Evolutionary conservation across 2,329 filamentous ascomycete genomes (phyloP), one percentile per base, ranked within the genome.

Genomic region (Akanthomyces muscarius): DNA sequence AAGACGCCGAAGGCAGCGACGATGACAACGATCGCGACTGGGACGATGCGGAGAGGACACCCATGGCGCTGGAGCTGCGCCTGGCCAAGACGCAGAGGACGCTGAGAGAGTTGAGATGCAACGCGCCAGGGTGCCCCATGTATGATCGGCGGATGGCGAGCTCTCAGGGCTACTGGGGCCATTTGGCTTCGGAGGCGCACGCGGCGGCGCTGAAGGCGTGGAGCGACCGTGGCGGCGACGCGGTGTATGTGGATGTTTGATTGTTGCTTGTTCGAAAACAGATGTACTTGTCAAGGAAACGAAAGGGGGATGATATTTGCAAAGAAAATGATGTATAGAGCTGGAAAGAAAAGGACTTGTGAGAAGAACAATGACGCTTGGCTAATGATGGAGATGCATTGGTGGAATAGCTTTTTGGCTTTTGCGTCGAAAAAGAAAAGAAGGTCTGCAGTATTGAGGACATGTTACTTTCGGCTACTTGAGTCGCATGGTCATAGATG

Each of bases 51-150:
- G 52, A 50, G 2, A 8, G 16, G 11, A 4, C 56, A 2, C 44
- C 52, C 5, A 41, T 50, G 60, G 8, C 2, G 16, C 10, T 62
- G 5, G 52, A 28, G 44, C 21, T 5, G 16, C 30, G 60, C 5
- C 23, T 63, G 7, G 21, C 21, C 8, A 18, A 7, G 18, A 59
- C 48, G 5, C 25, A 33, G 14, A n/a, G 11, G 3, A 41, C 50
- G 5, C 45, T 63, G 10, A 13, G 62, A 8, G 62, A 63, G 21
- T 16, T 63, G 10, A 38, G 55, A 1, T 63, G 62, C 30, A 56
- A 63, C 23, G 48, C 50, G 8, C 44, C 53, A 1, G 62, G 56
- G 1, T 63, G 62, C 23, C 11, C 13, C 23, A 16, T 54, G 30
- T 55, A 44, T 16, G 55, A 55, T 6, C 6, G 4, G 33, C n/a